These are phyloP conservation scores for Sporothrix globosa DNA, from an alignment of 2,329 filamentous ascomycete species.

Conservation along the genomic window DNA sequence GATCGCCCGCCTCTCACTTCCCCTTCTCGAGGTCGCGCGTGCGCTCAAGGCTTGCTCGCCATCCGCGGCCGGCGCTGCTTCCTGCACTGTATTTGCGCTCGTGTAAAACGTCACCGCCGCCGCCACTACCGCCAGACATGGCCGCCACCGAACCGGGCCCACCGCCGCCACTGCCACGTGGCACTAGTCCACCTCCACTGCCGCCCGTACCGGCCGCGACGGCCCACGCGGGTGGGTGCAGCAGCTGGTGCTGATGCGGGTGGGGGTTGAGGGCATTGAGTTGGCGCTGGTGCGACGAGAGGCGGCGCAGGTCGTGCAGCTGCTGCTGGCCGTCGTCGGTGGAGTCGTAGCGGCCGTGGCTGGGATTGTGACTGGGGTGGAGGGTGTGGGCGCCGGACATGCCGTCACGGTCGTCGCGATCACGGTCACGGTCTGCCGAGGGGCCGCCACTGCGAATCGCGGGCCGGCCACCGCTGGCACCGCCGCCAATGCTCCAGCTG, in stretches of 20 bases:
- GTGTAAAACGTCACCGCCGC: not conserved
- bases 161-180: not conserved
- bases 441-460: not conserved
- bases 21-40: conserved; percentile 32
- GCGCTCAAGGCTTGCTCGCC: conserved; percentile 26
- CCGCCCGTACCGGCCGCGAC: not conserved
- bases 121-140: not conserved
- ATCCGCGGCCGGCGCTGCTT: conserved; percentile 24
- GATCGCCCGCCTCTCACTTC: not conserved
- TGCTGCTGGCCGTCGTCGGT: conserved; percentile 25
- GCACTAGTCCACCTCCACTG: not conserved
- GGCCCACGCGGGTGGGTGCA: conserved; percentile 15
- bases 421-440: not conserved
- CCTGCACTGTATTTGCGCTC: conserved; percentile 23
- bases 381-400: not conserved
- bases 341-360: conserved; percentile 22
- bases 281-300: conserved; percentile 8
- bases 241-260: conserved; percentile 14
- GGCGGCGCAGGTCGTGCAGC: conserved; percentile 15
- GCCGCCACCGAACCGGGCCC: not conserved
- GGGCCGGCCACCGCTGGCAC: conserved; percentile 17
- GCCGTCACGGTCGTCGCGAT: conserved; percentile 1
- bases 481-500: conserved; percentile 2
- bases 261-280: not conserved
- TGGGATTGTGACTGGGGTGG: not conserved